Conservation (phyloP, 2,329 filamentous ascomycete species). For the Clonostachys byssicola region DNA sequence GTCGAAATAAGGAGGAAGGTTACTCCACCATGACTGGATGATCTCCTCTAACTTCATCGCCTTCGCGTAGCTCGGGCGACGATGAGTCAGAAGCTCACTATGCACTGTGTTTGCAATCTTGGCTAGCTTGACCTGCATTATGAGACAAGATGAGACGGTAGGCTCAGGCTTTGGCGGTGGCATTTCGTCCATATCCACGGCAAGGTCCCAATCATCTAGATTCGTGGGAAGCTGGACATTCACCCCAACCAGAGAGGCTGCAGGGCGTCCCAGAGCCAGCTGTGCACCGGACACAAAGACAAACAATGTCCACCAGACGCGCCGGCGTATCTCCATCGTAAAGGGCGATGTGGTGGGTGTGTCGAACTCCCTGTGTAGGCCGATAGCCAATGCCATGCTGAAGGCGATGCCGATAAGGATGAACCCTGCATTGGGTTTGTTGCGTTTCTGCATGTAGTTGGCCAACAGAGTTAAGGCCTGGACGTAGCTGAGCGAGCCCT, state of each 20-base stretch:
- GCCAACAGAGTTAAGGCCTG: slow-evolving; percentile 31
- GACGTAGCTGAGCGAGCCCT: slow-evolving; percentile 31
- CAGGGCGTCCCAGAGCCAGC: slow-evolving; percentile 7
- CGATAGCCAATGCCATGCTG: slow-evolving; percentile 39
- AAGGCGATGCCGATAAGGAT: slow-evolving; percentile 41
- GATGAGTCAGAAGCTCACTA: slow-evolving; percentile 8
- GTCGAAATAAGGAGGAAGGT: slow-evolving; percentile 4
- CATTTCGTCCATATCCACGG: slow-evolving; percentile 8
- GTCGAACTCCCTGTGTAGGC: slow-evolving; percentile 34
- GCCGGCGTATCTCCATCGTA: slow-evolving; percentile 17
- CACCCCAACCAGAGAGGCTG: slow-evolving; percentile 6
- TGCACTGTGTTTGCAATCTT: slow-evolving; percentile 9
- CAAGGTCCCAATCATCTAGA: slow-evolving; percentile 7
- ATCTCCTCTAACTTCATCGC: slow-evolving; percentile 3
- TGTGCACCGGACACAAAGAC: slow-evolving; percentile 21
- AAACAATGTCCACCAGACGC: slow-evolving; percentile 26
- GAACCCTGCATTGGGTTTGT: slow-evolving; percentile 42
- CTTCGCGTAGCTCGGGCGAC: slow-evolving; percentile 4
- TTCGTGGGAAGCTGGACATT: slow-evolving; percentile 7
- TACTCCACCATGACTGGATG: slow-evolving; percentile 3
- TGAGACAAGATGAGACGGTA: slow-evolving; percentile 7
- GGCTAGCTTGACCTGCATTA: slow-evolving; percentile 5
- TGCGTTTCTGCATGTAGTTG: slow-evolving; percentile 42
- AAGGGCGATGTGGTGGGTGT: slow-evolving; percentile 12
- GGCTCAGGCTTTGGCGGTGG: slow-evolving; percentile 3